Conservation (phyloP, 2,329 filamentous ascomycete genomes). For the Akanthomyces uredinophilus region DNA sequence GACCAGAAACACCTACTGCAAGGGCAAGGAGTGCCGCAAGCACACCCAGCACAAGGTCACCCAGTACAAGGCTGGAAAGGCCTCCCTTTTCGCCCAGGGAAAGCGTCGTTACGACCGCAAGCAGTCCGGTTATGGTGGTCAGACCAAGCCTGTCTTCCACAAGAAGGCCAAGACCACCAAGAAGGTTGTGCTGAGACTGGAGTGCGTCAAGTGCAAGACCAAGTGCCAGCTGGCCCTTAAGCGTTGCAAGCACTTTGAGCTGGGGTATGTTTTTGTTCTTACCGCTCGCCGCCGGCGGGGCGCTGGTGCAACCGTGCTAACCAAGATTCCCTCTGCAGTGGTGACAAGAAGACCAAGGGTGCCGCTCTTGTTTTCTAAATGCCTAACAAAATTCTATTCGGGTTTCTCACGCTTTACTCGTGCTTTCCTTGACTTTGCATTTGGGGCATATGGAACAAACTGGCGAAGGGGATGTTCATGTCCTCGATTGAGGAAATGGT, state of each 20-base stretch:
- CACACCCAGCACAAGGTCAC: constrained; percentile 91
- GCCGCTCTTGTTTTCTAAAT: constrained; percentile 98
- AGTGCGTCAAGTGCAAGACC: constrained; percentile 97
- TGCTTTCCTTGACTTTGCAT: constrained; percentile 38
- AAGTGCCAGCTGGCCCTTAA: constrained; percentile 97
- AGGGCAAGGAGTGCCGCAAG: constrained; percentile 89
- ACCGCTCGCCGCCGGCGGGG: background rate
- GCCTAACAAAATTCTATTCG: constrained; percentile 30
- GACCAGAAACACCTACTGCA: constrained; percentile 96
- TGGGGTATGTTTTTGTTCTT: constrained; percentile 67
- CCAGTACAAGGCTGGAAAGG: constrained; percentile 97
- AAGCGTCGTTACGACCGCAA: constrained; percentile 99
- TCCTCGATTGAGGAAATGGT: constrained; percentile 38
- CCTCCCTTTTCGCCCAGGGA: constrained; percentile 94
- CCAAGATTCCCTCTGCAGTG: constrained; percentile 52
- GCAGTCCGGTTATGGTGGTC: constrained; percentile 99
- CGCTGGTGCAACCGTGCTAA: constrained; percentile 33
- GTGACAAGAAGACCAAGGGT: constrained; percentile 99
- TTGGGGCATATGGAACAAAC: constrained; percentile 41
- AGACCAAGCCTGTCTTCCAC: constrained; percentile 99
- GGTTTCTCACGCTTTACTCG: constrained; percentile 35
- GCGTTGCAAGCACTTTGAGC: constrained; percentile 99
- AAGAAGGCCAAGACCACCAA: constrained; percentile 99
- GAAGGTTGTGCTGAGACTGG: constrained; percentile 98
- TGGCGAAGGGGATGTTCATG: constrained; percentile 43